Percentiles rank a stretch among this genome's conserved stretches.
phyloP scores from a whole-genome alignment of 805 yeast species.

The Saturnispora saitoi region DNA sequence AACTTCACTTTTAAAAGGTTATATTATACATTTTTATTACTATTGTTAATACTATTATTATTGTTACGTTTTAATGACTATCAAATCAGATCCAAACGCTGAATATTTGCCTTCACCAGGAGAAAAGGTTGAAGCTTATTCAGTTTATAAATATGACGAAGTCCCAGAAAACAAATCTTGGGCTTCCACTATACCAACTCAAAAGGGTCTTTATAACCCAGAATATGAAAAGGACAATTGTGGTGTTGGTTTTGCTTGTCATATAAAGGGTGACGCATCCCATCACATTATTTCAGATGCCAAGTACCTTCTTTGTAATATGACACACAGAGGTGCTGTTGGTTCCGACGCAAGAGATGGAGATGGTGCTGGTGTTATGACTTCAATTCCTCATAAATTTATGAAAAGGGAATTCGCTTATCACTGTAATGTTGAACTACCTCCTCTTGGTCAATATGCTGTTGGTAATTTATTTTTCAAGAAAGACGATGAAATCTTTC shows the following conservation, averaged over 20 bases:
- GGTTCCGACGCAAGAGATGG: constrained; percentile 94
- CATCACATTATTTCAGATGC: constrained; percentile 95
- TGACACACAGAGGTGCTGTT: constrained; percentile 99
- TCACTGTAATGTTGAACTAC: constrained; percentile 58
- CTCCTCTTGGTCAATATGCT: constrained; percentile 81
- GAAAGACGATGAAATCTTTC: constrained; percentile 65
- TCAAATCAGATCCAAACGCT: constrained; percentile 24
- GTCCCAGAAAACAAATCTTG: constrained; percentile 74
- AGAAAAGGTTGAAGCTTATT: constrained; percentile 22
- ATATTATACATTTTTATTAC: background rate
- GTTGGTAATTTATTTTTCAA: constrained; percentile 93
- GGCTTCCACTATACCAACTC: constrained; percentile 83
- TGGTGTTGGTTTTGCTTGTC: constrained; percentile 93
- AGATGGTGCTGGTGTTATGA: constrained; percentile 97
- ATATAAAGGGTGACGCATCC: constrained; percentile 77
- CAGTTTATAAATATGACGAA: constrained; percentile 62
- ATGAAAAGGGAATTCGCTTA: constrained; percentile 76
- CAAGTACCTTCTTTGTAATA: constrained; percentile 77
- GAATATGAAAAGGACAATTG: constrained; percentile 93
- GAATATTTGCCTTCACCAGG: constrained; percentile 19
- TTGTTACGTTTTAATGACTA: constrained; percentile 14
- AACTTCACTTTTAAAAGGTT: no score
- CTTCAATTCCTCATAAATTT: constrained; percentile 85
- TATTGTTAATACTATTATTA: background rate
- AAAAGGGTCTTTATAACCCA: constrained; percentile 89